Conservation (phyloP, 192 early-diverging fungal species). For the Linnemannia exigua region DNA sequence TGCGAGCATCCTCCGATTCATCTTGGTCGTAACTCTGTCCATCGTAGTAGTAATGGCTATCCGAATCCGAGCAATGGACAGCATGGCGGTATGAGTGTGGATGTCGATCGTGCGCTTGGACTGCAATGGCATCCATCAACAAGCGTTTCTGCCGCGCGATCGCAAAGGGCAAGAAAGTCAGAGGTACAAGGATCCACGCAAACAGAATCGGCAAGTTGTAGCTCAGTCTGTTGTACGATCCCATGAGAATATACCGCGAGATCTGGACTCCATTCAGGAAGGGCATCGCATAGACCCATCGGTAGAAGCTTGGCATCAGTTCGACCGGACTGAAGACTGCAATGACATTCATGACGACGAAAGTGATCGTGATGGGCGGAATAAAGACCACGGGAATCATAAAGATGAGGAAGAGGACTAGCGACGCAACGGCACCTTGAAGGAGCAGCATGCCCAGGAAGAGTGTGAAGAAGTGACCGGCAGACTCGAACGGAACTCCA, state of each 20-base stretch:
- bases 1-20: not conserved
- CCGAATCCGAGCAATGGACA: not conserved
- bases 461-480: slow-evolving; percentile 32
- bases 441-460: slow-evolving; percentile 43
- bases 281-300: slow-evolving; percentile 59
- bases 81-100: slow-evolving; percentile 12
- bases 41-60: not conserved
- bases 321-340: slow-evolving; percentile 55
- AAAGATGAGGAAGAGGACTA: slow-evolving; percentile 48
- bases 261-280: slow-evolving; percentile 64
- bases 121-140: slow-evolving; percentile 25
- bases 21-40: not conserved
- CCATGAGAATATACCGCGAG: slow-evolving; percentile 56
- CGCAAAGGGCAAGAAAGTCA: slow-evolving; percentile 39
- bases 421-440: slow-evolving; percentile 38
- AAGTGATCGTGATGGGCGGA: slow-evolving; percentile 33
- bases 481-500: slow-evolving; percentile 36
- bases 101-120: slow-evolving; percentile 10
- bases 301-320: slow-evolving; percentile 58
- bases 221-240: slow-evolving; percentile 52
- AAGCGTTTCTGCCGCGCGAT: slow-evolving; percentile 53
- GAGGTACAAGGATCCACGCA: slow-evolving; percentile 53
- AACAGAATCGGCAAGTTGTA: slow-evolving; percentile 59
- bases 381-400: slow-evolving; percentile 36
- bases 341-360: slow-evolving; percentile 59